Evolutionary conservation across 257 asterid species (phyloP).

Genomic region (Henckelia pumila): DNA sequence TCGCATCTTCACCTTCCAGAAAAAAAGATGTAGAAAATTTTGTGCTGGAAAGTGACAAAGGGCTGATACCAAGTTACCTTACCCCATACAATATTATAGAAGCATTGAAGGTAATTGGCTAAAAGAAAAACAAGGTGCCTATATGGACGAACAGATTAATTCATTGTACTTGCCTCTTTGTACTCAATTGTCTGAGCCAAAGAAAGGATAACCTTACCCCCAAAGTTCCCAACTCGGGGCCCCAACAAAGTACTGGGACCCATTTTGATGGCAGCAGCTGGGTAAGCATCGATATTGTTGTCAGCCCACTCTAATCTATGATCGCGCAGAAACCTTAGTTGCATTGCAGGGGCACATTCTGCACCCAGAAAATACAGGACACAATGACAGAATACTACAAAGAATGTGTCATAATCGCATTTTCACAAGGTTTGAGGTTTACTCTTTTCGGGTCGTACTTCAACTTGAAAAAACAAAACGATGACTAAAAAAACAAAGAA

Average conservation of each 20-base stretch:
- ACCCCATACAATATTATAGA: background rate
- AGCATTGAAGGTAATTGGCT: background rate
- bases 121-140: background rate
- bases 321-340: slow-evolving; percentile 75
- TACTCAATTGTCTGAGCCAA: slow-evolving; percentile 83
- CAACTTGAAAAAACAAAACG: background rate
- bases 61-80: slow-evolving; percentile 1
- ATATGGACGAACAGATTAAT: background rate
- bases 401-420: background rate
- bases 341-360: slow-evolving; percentile 93
- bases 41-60: background rate
- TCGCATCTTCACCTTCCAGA: slow-evolving; percentile 77
- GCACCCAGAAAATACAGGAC: slow-evolving; percentile 23
- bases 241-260: slow-evolving; percentile 64
- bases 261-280: slow-evolving; percentile 71
- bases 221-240: slow-evolving; percentile 55
- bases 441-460: background rate
- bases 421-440: background rate
- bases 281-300: slow-evolving; percentile 67
- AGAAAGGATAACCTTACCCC: slow-evolving; percentile 83
- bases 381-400: background rate
- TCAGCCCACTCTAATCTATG: slow-evolving; percentile 98
- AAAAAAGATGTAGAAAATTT: slow-evolving; percentile 2
- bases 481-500: slow-evolving; percentile 1
- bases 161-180: slow-evolving; percentile 69